Conservation (phyloP, 2,329 filamentous ascomycete genomes). For the Aspergillus eucalypticola region DNA sequence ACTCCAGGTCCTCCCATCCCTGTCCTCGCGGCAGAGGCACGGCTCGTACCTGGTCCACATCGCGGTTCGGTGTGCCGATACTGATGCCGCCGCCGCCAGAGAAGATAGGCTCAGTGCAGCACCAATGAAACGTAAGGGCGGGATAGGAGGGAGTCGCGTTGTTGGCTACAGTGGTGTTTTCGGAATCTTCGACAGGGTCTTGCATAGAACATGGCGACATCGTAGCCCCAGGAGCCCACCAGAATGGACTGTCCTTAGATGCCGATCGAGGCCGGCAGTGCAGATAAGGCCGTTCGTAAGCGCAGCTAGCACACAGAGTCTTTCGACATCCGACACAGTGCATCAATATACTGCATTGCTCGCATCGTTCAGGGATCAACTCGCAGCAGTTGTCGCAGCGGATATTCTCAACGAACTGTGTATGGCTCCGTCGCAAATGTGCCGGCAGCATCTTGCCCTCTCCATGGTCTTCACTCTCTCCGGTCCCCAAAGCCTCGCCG, state of each 20-base stretch:
- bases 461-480: slow-evolving; percentile 44
- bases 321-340: slow-evolving; percentile 62
- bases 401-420: slow-evolving; percentile 54
- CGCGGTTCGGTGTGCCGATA: slow-evolving; percentile 55
- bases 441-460: slow-evolving; percentile 58
- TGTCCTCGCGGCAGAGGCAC: slow-evolving; percentile 57
- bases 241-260: slow-evolving; percentile 45
- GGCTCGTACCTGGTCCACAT: slow-evolving; percentile 58
- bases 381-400: slow-evolving; percentile 58
- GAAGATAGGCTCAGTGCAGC: slow-evolving; percentile 61
- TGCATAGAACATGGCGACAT: slow-evolving; percentile 61
- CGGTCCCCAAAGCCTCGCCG: slow-evolving; percentile 57
- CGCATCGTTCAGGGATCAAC: slow-evolving; percentile 57
- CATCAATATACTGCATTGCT: slow-evolving; percentile 63
- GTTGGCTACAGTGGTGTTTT: slow-evolving; percentile 37
- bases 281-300: slow-evolving; percentile 56
- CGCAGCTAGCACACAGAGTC: slow-evolving; percentile 61
- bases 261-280: slow-evolving; percentile 23
- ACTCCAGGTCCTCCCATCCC: slow-evolving; percentile 59
- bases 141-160: slow-evolving; percentile 43
- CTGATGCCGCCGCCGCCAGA: slow-evolving; percentile 62
- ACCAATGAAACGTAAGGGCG: slow-evolving; percentile 60
- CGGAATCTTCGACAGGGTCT: slow-evolving; percentile 44
- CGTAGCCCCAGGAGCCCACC: slow-evolving; percentile 60
- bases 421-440: slow-evolving; percentile 57